Percentiles rank a stretch among this genome's conserved stretches.
phyloP scores from a whole-genome alignment of 2,329 filamentous ascomycete genomes.

The Beauveria caledonica region DNA sequence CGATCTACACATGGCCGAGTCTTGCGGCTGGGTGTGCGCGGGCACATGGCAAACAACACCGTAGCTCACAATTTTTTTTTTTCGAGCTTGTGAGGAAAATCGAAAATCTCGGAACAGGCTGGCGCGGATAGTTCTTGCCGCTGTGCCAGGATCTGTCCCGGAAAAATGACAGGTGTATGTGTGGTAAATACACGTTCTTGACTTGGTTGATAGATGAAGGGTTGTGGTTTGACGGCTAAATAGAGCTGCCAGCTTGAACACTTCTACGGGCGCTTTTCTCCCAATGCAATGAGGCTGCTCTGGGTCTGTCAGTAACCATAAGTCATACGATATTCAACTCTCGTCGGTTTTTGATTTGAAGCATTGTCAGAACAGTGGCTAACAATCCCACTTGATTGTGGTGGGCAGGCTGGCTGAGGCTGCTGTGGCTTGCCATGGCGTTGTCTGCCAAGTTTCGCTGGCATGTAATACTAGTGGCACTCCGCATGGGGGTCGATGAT shows the following conservation, averaged over 20 bases:
- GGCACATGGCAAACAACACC: neutral
- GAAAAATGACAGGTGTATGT: neutral
- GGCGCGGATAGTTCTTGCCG: neutral
- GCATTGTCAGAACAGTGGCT: neutral
- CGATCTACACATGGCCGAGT: conserved; percentile 1
- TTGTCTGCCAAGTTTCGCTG: neutral
- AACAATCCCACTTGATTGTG: too few relatives aligned
- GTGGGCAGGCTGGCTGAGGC: neutral
- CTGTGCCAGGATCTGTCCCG: neutral
- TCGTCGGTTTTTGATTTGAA: too few relatives aligned
- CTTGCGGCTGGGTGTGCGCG: neutral
- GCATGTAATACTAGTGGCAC: conserved; percentile 15
- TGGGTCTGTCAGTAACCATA: too few relatives aligned
- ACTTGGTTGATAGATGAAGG: neutral
- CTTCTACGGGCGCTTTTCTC: neutral
- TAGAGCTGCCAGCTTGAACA: neutral
- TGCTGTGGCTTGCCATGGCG: neutral
- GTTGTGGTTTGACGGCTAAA: neutral
- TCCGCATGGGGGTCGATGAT: conserved; percentile 26
- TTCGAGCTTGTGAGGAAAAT: neutral
- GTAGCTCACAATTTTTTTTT: neutral
- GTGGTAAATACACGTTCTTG: neutral
- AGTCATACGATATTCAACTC: too few relatives aligned
- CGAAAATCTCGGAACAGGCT: neutral
- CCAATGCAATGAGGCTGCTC: too few relatives aligned